Base-by-base conservation (phyloP, 148 eudicot species). In the Pharnaceum exiguum region DNA sequence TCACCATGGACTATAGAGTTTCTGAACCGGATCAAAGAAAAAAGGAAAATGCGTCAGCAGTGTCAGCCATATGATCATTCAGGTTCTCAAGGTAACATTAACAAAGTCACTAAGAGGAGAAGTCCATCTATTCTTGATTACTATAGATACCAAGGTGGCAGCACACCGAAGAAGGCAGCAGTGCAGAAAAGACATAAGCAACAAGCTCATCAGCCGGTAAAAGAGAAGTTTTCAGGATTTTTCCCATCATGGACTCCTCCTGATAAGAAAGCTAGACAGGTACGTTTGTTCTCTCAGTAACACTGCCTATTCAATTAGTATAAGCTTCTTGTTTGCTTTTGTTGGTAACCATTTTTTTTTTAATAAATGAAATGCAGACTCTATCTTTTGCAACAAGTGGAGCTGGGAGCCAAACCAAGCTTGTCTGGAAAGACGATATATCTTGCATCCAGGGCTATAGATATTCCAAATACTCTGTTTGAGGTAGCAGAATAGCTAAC, bases 1-100 rank as follows among this genome's bases (percentile, higher is more conserved):
- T 94, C 96, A 16, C 95, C 99, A 10, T 89, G 99, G 99, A 94
- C 91, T 10, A 80, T 82, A 11, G 96, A 89, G 50, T 94, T 94
- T 68, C 82, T 94, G 0, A 94, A 94, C 57, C 79, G 87, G 49
- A 70, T 93, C 32, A 83, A 80, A 67, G 99, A 94, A 64, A 89
- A 84, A 72, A 79, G 85, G 73, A 82, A 74, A 67, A 57, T 63
- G 51, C 85, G 78, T 26, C 87, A 80, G 62, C 89, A 80, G 53
- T 73, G 67, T 61, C 72, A 60, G 66, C 82, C 90, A 32, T 60
- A 25, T 56, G 74, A 65, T 69, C 62, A 54, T 59, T 63, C 65
- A 46, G 66, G 63, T 33, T 65, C 57, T 71, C 43, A 55, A 21
- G 66, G 66, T 46, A 69, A 75, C 51, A 12, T 35, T 53, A 43